phyloP scores from a whole-genome alignment of 495 filamentous ascomycete genomes.

The Penicillium samsonianum region DNA sequence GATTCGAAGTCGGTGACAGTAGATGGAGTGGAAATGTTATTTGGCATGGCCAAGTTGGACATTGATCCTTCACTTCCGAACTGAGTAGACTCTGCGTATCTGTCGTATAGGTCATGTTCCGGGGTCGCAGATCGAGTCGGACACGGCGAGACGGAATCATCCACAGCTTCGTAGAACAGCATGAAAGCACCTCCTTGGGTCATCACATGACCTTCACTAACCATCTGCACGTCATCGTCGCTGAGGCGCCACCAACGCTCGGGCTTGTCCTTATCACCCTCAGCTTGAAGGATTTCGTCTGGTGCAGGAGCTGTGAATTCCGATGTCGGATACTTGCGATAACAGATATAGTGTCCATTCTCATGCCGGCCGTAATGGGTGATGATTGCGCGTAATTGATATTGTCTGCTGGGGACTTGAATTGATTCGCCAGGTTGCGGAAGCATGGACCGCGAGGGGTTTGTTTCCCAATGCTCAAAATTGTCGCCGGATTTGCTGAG shows the following conservation, averaged over 20 bases:
- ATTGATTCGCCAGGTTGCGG: conserved; percentile 43
- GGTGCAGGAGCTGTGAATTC: conserved; percentile 39
- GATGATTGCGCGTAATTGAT: conserved; percentile 80
- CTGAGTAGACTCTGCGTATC: conserved; percentile 5
- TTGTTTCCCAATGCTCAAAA: conserved; percentile 64
- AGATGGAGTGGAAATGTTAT: conserved; percentile 35
- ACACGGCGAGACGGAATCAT: conserved; percentile 1
- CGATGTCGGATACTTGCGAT: conserved; percentile 62
- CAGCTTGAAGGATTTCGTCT: conserved; percentile 38
- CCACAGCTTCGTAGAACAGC: conserved; percentile 82
- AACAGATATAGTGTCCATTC: conserved; percentile 95
- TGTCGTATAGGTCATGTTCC: not conserved
- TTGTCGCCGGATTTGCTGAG: conserved; percentile 31
- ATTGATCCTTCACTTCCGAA: conserved; percentile 25
- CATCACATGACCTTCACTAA: conserved; percentile 72
- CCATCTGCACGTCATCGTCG: conserved; percentile 77
- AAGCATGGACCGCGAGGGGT: conserved; percentile 71
- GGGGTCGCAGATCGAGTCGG: not conserved
- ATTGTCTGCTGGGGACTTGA: conserved; percentile 53
- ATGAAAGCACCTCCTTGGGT: conserved; percentile 87
- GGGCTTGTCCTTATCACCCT: conserved; percentile 40
- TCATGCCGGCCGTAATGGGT: conserved; percentile 90
- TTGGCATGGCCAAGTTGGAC: conserved; percentile 28
- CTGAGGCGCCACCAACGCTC: conserved; percentile 81
- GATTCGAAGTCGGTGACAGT: conserved; percentile 36